phyloP scores from a whole-genome alignment of 1,139 yeast species.

The Lodderomyces beijingensis region DNA sequence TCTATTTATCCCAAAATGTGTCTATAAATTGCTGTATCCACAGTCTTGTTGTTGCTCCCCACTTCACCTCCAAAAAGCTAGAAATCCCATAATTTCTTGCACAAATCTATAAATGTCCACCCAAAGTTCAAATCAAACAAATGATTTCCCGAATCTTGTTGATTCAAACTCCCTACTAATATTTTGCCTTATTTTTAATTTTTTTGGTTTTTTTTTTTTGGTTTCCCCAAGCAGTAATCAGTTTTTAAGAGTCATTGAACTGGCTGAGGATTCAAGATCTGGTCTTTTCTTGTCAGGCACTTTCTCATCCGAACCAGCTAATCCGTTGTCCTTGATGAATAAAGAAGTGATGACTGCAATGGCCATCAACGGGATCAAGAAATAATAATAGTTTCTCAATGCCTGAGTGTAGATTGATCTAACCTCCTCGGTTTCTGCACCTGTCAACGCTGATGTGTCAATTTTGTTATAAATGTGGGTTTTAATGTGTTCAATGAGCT shows the following conservation, averaged over 20 bases:
- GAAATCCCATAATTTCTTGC: too few relatives aligned
- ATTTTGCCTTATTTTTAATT: too few relatives aligned
- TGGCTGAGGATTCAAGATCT: slow-evolving; percentile 12
- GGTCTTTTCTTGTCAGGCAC: slow-evolving; percentile 6
- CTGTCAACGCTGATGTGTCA: slow-evolving; percentile 15
- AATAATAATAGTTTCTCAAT: slow-evolving; percentile 34
- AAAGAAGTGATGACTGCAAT: slow-evolving; percentile 32
- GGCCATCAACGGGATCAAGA: slow-evolving; percentile 39
- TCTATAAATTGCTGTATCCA: too few relatives aligned
- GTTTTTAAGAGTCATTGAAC: slow-evolving; percentile 8
- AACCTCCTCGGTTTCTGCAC: slow-evolving; percentile 21
- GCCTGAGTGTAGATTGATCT: slow-evolving; percentile 30
- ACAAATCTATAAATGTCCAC: too few relatives aligned
- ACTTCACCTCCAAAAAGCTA: too few relatives aligned
- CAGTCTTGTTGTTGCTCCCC: too few relatives aligned
- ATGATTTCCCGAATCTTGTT: too few relatives aligned
- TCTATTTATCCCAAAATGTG: too few relatives aligned
- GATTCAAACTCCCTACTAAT: too few relatives aligned
- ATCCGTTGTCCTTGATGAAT: slow-evolving; percentile 37
- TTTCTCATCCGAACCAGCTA: slow-evolving; percentile 33
- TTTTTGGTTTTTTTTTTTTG: not conserved
- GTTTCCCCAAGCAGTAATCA: not conserved
- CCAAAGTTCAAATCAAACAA: too few relatives aligned
- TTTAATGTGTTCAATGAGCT: slow-evolving; percentile 16
- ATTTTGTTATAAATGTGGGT: slow-evolving; percentile 18